Evolutionary conservation across 2,329 filamentous ascomycete species (phyloP).

Genomic region (Lachnellula suecica): DNA sequence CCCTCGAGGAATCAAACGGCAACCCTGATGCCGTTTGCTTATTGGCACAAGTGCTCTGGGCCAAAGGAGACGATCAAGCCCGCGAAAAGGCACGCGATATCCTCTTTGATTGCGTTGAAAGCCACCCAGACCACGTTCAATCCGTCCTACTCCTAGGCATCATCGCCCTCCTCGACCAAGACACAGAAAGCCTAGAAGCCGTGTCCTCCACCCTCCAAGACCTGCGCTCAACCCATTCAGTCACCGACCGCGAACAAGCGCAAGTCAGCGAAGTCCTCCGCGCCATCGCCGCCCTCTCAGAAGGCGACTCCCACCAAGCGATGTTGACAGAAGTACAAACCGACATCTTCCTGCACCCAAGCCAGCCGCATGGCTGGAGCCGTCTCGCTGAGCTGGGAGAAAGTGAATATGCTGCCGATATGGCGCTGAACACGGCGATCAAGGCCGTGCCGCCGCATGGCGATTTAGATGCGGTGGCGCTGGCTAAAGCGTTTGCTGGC

Average conservation of each 20-base stretch:
- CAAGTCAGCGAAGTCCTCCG: constrained; percentile 73
- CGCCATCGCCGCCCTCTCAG: constrained; percentile 64
- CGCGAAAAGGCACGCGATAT: constrained; percentile 74
- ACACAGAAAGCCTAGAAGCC: constrained; percentile 76
- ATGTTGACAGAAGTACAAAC: constrained; percentile 66
- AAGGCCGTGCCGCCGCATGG: constrained; percentile 74
- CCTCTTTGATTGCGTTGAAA: constrained; percentile 78
- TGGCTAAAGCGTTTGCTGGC: constrained; percentile 73
- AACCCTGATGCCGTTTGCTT: constrained; percentile 85
- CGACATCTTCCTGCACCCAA: constrained; percentile 79
- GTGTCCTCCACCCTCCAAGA: constrained; percentile 75
- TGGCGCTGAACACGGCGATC: constrained; percentile 78
- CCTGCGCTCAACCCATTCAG: constrained; percentile 66
- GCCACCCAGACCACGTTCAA: constrained; percentile 71
- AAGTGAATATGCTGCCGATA: constrained; percentile 58
- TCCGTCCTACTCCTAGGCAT: constrained; percentile 80
- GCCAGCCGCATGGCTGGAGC: constrained; percentile 78
- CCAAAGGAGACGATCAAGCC: constrained; percentile 73
- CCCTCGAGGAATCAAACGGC: constrained; percentile 72
- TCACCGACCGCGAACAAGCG: constrained; percentile 62
- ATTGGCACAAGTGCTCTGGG: constrained; percentile 90
- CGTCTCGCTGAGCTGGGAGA: constrained; percentile 63
- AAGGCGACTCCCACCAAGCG: constrained; percentile 47
- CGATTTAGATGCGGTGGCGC: constrained; percentile 62
- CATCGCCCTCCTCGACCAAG: constrained; percentile 78